These are phyloP conservation scores for Fraxinus sp. DNA, from an alignment of 305 asterid genomes.

Conservation along the genomic window DNA sequence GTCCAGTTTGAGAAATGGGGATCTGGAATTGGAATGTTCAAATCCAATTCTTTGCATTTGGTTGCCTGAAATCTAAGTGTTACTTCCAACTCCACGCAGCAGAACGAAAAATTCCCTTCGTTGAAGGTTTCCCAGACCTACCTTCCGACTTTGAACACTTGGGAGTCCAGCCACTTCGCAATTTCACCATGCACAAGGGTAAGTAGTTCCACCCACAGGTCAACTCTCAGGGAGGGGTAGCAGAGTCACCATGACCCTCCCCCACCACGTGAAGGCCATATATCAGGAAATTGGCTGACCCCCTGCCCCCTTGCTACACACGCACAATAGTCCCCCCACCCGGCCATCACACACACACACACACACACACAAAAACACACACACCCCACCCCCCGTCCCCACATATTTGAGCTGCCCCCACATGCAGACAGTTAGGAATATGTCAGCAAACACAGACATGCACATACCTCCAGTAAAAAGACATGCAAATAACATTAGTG, in stretches of 20 bases:
- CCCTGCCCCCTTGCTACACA: background rate
- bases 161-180: background rate
- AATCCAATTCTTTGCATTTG: background rate
- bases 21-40: background rate
- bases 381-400: background rate
- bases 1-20: background rate
- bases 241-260: background rate
- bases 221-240: background rate
- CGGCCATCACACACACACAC: background rate
- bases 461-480: background rate
- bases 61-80: background rate
- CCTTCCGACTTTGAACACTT: background rate
- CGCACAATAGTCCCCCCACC: background rate
- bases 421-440: background rate
- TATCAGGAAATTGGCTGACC: background rate
- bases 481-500: background rate
- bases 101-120: background rate
- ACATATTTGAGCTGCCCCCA: background rate
- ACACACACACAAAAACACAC: background rate
- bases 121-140: background rate
- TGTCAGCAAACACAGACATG: background rate
- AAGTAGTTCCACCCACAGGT: background rate
- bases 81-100: background rate
- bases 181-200: background rate
- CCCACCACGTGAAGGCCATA: constrained; percentile 1